Base-by-base conservation (phyloP, 768 basidiomycete species). In the Kwoniella sp. region DNA sequence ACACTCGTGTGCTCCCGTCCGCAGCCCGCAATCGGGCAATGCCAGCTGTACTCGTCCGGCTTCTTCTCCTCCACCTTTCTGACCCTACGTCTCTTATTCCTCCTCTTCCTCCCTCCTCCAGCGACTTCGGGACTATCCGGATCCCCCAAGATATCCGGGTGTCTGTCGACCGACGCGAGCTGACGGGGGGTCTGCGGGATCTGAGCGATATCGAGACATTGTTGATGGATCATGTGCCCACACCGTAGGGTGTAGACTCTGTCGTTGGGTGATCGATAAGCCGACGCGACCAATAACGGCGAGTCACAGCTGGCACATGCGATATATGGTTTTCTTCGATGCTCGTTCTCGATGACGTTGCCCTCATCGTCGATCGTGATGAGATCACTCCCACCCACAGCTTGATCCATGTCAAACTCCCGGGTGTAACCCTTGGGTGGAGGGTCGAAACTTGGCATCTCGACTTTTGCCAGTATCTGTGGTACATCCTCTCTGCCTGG, bases 221-320 rank as follows among this genome's bases (percentile, higher is more conserved):
- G 52, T 34, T 71, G 62, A 47, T 73, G 66, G 19, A 73, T 37
- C 34, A 70, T 34, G 49, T 73, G 72, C 6, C 72, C 72, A 31
- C 72, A 73, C 15, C 63, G 39, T 3, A 71, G 36, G 2, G 57
- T 52, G 60, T 58, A 69, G 19, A 73, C 56, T 38, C 58, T 47
- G 46, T 71, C 70, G 8, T 53, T 58, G 7, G 53, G 55, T 7
- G 46, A 46, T 37, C 55, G 53, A 36, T 71, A 67, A 2, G 60
- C 63, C 46, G 65, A 50, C 8, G 70, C 70, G 0, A 69, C 46
- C 20, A 62, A 45, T 11, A 73, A 45, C n/a, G 60, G 60, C 5
- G 41, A 50, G 9, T 38, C 10, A 37, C 72, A 73, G 15, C 36
- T 46, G 2, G 55, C 50, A 43, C 72, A 73, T 7, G 56, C 53